phyloP scores from a whole-genome alignment of 129 eudicot genomes.

The Flaveria robusta region DNA sequence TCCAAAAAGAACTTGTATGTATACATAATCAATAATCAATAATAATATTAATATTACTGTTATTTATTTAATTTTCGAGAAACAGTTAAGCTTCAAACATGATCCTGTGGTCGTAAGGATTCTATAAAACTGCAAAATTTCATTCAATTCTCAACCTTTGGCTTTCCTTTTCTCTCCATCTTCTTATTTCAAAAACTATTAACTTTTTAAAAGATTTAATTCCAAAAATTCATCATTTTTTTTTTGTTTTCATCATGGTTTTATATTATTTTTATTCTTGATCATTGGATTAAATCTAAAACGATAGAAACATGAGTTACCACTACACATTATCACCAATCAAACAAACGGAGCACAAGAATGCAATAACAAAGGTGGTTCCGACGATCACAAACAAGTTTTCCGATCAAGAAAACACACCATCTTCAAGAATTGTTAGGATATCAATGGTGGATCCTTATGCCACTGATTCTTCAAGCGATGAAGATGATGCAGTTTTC shows the following conservation, averaged over 20 bases:
- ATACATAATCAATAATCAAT: too few species aligned
- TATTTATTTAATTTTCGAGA: not conserved
- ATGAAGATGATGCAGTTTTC: constrained; percentile 47
- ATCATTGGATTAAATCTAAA: constrained; percentile 7
- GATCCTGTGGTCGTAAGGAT: not conserved
- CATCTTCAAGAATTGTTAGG: constrained; percentile 36
- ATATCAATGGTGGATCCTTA: constrained; percentile 44
- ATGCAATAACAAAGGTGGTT: constrained; percentile 33
- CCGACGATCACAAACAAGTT: not conserved
- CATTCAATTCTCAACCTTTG: not conserved
- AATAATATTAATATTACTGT: not conserved
- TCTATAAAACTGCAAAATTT: constrained; percentile 24
- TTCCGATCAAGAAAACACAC: not conserved
- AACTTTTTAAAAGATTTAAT: constrained; percentile 4
- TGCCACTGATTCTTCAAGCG: constrained; percentile 66
- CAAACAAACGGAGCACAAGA: constrained; percentile 67
- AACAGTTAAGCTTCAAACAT: not conserved
- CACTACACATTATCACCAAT: constrained; percentile 44
- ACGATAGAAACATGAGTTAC: constrained; percentile 35
- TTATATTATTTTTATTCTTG: not conserved
- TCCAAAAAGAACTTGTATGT: too few species aligned
- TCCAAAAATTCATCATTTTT: not conserved
- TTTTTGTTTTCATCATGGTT: not conserved
- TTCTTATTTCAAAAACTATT: not conserved
- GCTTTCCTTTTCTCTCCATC: not conserved